Conservation (phyloP, 805 yeast genomes). For the Priceomyces fermenticarens region DNA sequence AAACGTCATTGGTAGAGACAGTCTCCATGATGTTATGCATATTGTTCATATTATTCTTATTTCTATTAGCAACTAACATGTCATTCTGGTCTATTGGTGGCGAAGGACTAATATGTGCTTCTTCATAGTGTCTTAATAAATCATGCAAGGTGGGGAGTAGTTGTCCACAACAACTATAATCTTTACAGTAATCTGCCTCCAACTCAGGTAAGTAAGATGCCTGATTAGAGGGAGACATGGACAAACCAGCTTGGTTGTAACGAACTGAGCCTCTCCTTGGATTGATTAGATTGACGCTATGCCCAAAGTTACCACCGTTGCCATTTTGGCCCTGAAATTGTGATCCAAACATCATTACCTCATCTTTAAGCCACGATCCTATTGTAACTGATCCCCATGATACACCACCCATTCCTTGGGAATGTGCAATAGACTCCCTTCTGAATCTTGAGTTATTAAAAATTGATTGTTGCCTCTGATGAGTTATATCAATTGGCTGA, state of each 20-base stretch:
- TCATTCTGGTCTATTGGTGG: conserved; percentile 41
- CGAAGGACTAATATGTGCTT: conserved; percentile 75
- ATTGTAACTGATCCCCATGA: conserved; percentile 96
- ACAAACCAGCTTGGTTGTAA: conserved; percentile 19
- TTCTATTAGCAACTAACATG: conserved; percentile 26
- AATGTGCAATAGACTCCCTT: conserved; percentile 90
- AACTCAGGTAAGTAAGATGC: conserved; percentile 86
- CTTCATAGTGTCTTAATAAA: conserved; percentile 90
- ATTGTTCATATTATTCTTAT: conserved; percentile 34
- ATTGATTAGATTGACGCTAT: conserved; percentile 17
- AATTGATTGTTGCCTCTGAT: conserved; percentile 39
- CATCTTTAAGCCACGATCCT: conserved; percentile 95
- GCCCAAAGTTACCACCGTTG: neutral
- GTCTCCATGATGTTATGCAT: conserved; percentile 74
- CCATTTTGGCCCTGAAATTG: conserved; percentile 1
- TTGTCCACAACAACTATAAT: conserved; percentile 94
- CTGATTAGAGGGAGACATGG: conserved; percentile 61
- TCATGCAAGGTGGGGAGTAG: conserved; percentile 91
- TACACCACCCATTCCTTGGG: conserved; percentile 97
- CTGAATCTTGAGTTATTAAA: conserved; percentile 52
- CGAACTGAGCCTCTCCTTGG: conserved; percentile 40
- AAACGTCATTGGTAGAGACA: conserved; percentile 90
- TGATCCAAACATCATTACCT: conserved; percentile 57
- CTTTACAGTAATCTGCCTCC: conserved; percentile 95
- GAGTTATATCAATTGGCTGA: conserved; percentile 45